Conservation (phyloP, 306 rosid species). For the Rosa lucieae region DNA sequence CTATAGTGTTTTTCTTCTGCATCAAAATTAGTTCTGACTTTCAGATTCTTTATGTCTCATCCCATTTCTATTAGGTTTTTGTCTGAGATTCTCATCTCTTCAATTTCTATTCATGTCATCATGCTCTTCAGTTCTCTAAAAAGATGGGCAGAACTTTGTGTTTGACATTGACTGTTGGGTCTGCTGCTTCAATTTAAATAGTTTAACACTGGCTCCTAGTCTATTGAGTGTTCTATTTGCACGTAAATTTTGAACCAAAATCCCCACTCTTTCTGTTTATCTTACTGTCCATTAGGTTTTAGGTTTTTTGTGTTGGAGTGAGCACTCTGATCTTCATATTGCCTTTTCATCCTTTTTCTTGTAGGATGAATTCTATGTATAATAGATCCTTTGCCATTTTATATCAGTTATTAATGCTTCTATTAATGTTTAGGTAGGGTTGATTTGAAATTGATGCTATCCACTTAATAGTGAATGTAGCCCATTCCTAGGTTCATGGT, state of each 20-base stretch:
- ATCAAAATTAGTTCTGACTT: neutral
- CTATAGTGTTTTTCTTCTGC: neutral
- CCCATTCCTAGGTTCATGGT: neutral
- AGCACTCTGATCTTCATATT: neutral
- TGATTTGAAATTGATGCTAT: neutral
- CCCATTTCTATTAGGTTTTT: neutral
- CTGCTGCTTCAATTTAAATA: neutral
- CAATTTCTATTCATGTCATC: neutral
- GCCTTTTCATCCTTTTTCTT: neutral
- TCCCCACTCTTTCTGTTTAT: neutral
- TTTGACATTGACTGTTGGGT: neutral
- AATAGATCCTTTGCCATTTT: neutral
- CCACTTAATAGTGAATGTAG: neutral
- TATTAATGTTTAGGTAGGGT: neutral
- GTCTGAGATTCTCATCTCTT: neutral
- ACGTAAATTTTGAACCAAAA: constrained; percentile 38
- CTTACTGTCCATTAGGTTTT: neutral
- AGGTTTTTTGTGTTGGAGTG: neutral
- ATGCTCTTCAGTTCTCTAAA: neutral
- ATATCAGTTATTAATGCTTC: neutral
- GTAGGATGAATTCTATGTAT: neutral
- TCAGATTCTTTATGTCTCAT: neutral
- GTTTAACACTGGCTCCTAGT: constrained; percentile 2
- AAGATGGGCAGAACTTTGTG: neutral
- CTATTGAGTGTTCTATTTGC: constrained; percentile 30